Base-by-base conservation (phyloP, 345 rosid genomes). In the Psidium friedrichsthalianum region DNA sequence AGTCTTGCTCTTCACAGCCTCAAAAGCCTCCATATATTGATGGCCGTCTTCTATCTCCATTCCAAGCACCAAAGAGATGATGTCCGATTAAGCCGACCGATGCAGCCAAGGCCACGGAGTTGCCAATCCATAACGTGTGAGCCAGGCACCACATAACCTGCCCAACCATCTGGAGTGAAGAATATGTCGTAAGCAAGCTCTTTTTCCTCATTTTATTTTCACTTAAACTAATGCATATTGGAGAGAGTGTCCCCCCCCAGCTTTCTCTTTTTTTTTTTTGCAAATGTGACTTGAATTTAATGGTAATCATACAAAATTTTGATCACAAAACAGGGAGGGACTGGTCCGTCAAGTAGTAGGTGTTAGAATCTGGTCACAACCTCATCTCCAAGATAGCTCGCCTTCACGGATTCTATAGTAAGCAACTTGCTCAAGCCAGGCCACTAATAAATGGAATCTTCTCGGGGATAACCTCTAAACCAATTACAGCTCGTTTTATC, bases 91-190 rank as follows among this genome's bases (percentile, higher is more conserved):
- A 85, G 27, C 89, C 89, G 0, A 74, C 85, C 0, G 89, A 87
- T 18, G 89, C 89, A 0, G 86, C 87, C 57, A 85, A 82, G 0
- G 87, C 53, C 6, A 87, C 89, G 0, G 86, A 87, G 85, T 87
- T 87, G 54, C 89, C 89, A 1, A 87, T 87, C 89, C 89, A 87
- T 22, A 87, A 0, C 2, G 85, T 87, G 56, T 87, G 89, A 52
- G 89, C 89, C 25, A 87, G 32, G 87, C 89, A 87, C 89, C 89
- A 87, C 40, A 87, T 85, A 69, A 87, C 87, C 85, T 87, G 89
- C 27, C 89, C 89, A 8, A 85, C 89, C 89, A 87, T 84, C 89
- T 87, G 59, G 47, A 53, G 53, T 52, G 56, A 24, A 52, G 78
- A 32, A 69, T 32, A 69, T 69, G 44, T 69, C 24, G 18, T 69